Percentiles rank a stretch among this genome's conserved stretches.
These are phyloP conservation scores for Mycena kentingensis DNA, from an alignment of 768 basidiomycete species.

Conservation along the genomic window DNA sequence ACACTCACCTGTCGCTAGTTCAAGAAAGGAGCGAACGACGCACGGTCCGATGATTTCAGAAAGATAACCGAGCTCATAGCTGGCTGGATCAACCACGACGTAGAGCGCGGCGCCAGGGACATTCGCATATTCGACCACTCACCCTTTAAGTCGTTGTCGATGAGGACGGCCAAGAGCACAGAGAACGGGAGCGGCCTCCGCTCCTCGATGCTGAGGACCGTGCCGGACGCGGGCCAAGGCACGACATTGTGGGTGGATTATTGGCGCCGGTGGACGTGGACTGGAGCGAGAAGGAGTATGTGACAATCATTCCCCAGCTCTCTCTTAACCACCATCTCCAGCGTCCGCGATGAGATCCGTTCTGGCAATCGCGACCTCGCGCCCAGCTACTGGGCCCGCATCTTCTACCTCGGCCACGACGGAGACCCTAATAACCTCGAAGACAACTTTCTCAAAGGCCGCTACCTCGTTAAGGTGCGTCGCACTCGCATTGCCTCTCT, in stretches of 20 bases:
- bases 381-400: not conserved
- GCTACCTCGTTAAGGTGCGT: not conserved
- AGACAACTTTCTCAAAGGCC: not conserved
- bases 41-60: slow-evolving; percentile 9
- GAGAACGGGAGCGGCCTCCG: not conserved
- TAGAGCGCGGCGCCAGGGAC: not conserved
- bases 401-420: not conserved
- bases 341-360: not conserved
- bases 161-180: not conserved
- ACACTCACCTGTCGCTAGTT: not conserved
- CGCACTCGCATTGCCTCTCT: not conserved
- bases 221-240: not conserved
- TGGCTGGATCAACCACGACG: not conserved
- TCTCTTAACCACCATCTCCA: not conserved
- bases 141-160: not conserved
- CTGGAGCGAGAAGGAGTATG: not conserved
- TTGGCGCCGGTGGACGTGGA: not conserved
- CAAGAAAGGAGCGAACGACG: slow-evolving; percentile 16
- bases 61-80: not conserved
- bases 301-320: not conserved
- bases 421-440: not conserved
- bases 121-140: slow-evolving; percentile 2
- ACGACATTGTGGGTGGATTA: slow-evolving; percentile 1
- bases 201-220: not conserved
- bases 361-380: not conserved